phyloP scores from a whole-genome alignment of 2,329 filamentous ascomycete species.

The Tetracladium maxilliforme region DNA sequence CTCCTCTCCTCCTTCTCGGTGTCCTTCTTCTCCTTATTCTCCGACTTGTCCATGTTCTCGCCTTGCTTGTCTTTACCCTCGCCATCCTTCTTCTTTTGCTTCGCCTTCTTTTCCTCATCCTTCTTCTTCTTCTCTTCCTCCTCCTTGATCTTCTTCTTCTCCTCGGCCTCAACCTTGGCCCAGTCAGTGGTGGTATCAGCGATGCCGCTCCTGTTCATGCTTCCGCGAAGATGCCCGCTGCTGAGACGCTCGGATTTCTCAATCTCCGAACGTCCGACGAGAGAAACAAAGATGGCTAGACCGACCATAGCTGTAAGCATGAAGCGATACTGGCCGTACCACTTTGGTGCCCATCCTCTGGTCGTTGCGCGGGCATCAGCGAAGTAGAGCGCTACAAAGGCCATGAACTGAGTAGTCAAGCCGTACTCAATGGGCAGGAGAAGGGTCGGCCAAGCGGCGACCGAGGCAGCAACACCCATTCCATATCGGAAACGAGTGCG shows the following conservation, averaged over 20 bases:
- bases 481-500: conserved; percentile 73
- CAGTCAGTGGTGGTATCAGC: neutral
- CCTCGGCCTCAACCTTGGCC: conserved; percentile 6
- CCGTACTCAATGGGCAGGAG: conserved; percentile 75
- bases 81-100: conserved; percentile 3
- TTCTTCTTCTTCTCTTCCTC: conserved; percentile 12
- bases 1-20: conserved; percentile 5
- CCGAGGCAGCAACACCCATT: conserved; percentile 66
- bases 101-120: conserved; percentile 12
- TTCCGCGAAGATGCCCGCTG: neutral
- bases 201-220: conserved; percentile 1
- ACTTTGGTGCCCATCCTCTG: conserved; percentile 65
- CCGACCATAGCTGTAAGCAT: conserved; percentile 85
- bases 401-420: conserved; percentile 70
- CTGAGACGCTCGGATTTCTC: conserved; percentile 1
- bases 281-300: conserved; percentile 60
- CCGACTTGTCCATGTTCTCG: conserved; percentile 2
- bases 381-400: conserved; percentile 78
- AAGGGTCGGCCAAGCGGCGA: conserved; percentile 80
- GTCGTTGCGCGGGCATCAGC: conserved; percentile 60
- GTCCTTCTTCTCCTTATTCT: conserved; percentile 1
- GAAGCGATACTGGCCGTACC: conserved; percentile 86
- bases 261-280: conserved; percentile 49
- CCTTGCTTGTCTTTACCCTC: conserved; percentile 4
- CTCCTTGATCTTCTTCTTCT: conserved; percentile 12